Conservation (phyloP, 495 filamentous ascomycete species). For the Aspergillus egyptiacus region DNA sequence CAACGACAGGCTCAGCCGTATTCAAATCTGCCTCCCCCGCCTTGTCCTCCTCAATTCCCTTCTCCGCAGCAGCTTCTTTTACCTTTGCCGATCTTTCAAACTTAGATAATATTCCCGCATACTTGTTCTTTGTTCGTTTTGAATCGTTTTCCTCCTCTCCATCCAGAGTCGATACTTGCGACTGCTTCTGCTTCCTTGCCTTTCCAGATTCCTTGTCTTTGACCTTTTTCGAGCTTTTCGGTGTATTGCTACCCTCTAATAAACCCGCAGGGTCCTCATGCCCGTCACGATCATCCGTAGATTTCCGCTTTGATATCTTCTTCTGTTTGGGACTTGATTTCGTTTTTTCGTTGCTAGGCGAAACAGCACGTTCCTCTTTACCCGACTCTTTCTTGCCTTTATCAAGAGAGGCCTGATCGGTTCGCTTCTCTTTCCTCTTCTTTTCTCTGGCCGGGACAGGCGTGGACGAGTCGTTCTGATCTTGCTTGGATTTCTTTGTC, state of each 20-base stretch:
- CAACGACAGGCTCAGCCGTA: constrained; percentile 37
- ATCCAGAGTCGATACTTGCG: not conserved
- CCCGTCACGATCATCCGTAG: constrained; percentile 11
- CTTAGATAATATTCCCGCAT: constrained; percentile 40
- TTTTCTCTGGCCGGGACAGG: constrained; percentile 13
- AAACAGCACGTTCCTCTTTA: constrained; percentile 28
- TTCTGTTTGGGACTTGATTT: constrained; percentile 20
- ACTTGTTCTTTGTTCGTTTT: constrained; percentile 30
- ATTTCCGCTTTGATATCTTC: constrained; percentile 28
- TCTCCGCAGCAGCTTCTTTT: constrained; percentile 26
- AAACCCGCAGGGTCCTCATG: constrained; percentile 21
- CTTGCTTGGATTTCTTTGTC: constrained; percentile 37
- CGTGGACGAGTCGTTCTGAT: constrained; percentile 17
- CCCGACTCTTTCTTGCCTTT: constrained; percentile 19
- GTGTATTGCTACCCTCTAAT: constrained; percentile 8
- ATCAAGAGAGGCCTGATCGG: constrained; percentile 15
- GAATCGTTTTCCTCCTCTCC: constrained; percentile 16
- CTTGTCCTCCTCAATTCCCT: constrained; percentile 20
- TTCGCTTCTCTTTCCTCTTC: constrained; percentile 23
- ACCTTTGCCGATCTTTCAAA: constrained; percentile 40
- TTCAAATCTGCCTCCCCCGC: constrained; percentile 18
- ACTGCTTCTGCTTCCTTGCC: constrained; percentile 2
- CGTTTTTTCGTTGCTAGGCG: constrained; percentile 23
- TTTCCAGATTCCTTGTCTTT: not conserved
- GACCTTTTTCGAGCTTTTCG: constrained; percentile 6